phyloP scores from a whole-genome alignment of 2,329 filamentous ascomycete species.

The Fusarium caatingaense region DNA sequence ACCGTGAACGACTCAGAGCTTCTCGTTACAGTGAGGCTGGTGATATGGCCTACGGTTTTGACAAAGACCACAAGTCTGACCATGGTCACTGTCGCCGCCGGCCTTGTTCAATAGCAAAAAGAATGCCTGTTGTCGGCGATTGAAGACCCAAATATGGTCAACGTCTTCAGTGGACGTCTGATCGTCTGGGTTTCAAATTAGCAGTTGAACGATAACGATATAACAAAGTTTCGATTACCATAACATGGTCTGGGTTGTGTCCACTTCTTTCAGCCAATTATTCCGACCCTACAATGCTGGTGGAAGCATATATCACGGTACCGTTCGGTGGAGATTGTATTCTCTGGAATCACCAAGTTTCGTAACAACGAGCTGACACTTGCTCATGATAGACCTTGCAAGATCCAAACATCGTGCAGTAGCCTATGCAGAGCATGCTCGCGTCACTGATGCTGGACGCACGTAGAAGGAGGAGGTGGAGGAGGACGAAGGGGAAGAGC shows the following conservation, averaged over 20 bases:
- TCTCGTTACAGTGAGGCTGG: not conserved
- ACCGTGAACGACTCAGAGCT: not conserved
- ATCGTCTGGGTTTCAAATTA: conserved; percentile 4
- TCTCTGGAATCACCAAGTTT: not conserved
- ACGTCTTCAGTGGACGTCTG: not conserved
- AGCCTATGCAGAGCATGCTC: not conserved
- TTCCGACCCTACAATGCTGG: not conserved
- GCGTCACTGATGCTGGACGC: not conserved
- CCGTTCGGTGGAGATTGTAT: not conserved
- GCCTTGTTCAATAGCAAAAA: not conserved
- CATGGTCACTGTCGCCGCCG: not conserved
- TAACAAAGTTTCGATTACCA: not conserved
- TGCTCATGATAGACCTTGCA: not conserved
- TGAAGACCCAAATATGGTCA: not conserved
- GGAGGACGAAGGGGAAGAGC: not conserved
- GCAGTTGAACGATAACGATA: not conserved
- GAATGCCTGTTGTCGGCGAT: not conserved
- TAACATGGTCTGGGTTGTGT: conserved; percentile 1
- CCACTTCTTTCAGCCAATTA: conserved; percentile 2
- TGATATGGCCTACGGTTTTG: not conserved
- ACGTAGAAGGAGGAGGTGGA: not conserved
- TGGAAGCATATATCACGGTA: not conserved
- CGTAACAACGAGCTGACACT: not conserved
- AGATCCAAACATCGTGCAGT: not conserved
- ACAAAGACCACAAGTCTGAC: not conserved